Evolutionary conservation across 1,284 basidiomycete genomes (phyloP).

Genomic region (Rhodotorula sp.): DNA sequence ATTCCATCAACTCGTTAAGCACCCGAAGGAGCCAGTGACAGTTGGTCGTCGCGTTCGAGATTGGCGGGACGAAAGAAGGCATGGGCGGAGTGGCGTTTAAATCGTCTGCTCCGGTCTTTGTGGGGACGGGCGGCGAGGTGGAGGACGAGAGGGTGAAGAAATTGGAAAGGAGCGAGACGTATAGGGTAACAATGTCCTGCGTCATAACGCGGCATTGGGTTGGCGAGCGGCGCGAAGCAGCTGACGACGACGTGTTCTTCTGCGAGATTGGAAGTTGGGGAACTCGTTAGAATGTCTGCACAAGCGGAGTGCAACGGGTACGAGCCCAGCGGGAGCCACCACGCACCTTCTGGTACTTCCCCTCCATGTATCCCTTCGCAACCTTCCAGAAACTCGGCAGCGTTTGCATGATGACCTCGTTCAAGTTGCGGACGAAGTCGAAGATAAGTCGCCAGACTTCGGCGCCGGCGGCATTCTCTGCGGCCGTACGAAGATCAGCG

Average conservation of each 20-base stretch:
- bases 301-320: not conserved
- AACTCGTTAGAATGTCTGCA: not conserved
- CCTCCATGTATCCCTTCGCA: conserved; percentile 83
- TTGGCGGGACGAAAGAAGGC: conserved; percentile 67
- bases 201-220: conserved; percentile 87
- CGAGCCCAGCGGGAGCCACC: not conserved
- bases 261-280: conserved; percentile 4
- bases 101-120: conserved; percentile 5
- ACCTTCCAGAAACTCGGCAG: conserved; percentile 94
- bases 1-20: conserved; percentile 79
- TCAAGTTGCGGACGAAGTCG: conserved; percentile 57
- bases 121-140: conserved; percentile 56
- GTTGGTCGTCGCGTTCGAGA: conserved; percentile 78
- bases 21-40: conserved; percentile 76
- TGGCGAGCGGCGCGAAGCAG: conserved; percentile 59
- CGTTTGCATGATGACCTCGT: conserved; percentile 56
- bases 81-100: conserved; percentile 40
- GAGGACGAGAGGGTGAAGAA: conserved; percentile 77
- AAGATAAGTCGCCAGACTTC: conserved; percentile 78
- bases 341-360: conserved; percentile 76
- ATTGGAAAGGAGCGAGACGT: conserved; percentile 78
- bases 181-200: conserved; percentile 81
- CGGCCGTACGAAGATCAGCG: too few species aligned
- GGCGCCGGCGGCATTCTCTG: conserved; percentile 63
- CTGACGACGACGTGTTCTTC: conserved; percentile 48